Base-by-base conservation (phyloP, 805 yeast genomes). In the Zygoascus biomembranicola region DNA sequence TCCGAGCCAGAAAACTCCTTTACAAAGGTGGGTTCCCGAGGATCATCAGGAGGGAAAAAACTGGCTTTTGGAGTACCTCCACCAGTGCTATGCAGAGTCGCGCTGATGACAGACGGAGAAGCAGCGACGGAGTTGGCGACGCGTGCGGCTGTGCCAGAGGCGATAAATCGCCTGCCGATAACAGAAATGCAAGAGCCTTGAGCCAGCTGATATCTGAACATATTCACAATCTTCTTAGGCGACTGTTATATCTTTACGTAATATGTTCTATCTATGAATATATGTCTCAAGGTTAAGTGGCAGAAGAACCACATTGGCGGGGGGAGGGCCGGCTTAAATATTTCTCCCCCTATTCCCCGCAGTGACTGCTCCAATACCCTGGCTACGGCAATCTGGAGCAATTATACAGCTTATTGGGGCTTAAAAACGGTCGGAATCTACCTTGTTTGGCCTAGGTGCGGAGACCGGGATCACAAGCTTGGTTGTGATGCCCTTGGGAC, bases 1-100 rank as follows among this genome's bases (percentile, higher is more conserved):
- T 67, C 69, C 32, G 57, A 41, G 20, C 56, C 49, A 11, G 59
- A 43, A 54, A 66, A 60, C 48, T 56, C 47, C 55, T 59, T 56
- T 56, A 67, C 52, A 57, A 67, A 59, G 32, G 44, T 42, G 5
- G 44, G 44, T 18, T 18, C 20, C 10, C 44, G 44, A 42, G 26
- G 44, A 42, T 42, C 44, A 42, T 42, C 10, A 11, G 44, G 44
- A 5, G 44, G 26, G 26, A 42, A 42, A 14, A 42, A 42, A 35
- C 39, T 35, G 8, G 13, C 16, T 35, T 35, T 35, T 4, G 39
- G 39, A 35, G 39, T 2, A 2, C 39, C 39, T 23, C 28, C 28
- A 13, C 39, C 39, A n/a, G 13, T n/a, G 10, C 16, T 5, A 11
- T 35, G 39, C 39, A 35, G 39, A 35, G 39, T n/a, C 8, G 39